A percentile compares a stretch with the other conserved stretches of the same genome.
Evolutionary conservation across 257 asterid genomes (phyloP).

Genomic region (Nicotiana noctiflora): DNA sequence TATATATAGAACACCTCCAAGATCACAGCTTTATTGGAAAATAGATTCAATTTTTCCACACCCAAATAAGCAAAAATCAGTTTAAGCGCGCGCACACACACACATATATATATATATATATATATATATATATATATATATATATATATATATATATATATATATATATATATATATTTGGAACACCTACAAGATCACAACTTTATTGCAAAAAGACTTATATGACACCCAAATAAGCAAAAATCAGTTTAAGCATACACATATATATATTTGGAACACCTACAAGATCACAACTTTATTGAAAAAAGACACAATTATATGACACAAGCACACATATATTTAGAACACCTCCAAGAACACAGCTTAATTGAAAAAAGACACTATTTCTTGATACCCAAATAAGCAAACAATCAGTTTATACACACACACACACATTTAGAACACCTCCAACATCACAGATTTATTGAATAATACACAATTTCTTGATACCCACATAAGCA

Average conservation of each 20-base stretch:
- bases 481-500: background rate
- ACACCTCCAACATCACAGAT: background rate
- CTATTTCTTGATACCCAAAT: background rate
- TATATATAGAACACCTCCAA: background rate
- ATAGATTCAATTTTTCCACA: background rate
- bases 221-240: background rate
- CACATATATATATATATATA: no score
- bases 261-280: background rate
- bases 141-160: no score
- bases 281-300: background rate
- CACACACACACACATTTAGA: no score
- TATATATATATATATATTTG: no score
- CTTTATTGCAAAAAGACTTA: background rate
- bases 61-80: background rate
- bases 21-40: background rate
- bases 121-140: no score
- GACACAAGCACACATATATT: background rate
- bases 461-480: background rate
- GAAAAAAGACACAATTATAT: no score
- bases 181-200: background rate
- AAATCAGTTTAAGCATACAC: background rate
- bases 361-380: background rate
- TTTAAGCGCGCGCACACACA: no score
- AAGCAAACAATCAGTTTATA: no score
- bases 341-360: background rate